These are phyloP conservation scores for Trichoderma harzianum DNA, from an alignment of 2,329 filamentous ascomycete genomes.

Conservation along the genomic window DNA sequence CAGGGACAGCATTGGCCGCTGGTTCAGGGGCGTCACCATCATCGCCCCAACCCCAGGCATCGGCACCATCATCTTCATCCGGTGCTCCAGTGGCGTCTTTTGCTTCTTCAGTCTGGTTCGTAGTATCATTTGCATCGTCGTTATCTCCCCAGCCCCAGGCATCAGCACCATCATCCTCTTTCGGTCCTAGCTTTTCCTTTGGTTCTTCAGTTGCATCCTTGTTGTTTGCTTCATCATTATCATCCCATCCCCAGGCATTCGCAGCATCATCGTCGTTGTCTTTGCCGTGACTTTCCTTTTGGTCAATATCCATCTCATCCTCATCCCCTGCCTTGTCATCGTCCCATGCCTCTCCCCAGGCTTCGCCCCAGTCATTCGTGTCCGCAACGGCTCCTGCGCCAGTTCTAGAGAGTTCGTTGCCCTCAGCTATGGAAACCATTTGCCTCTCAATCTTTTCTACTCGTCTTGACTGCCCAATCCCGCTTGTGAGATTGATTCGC, in stretches of 20 bases:
- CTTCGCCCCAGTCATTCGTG: conserved; percentile 65
- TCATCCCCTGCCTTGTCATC: conserved; percentile 55
- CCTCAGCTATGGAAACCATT: conserved; percentile 64
- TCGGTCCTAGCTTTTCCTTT: conserved; percentile 1
- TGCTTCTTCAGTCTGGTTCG: conserved; percentile 9
- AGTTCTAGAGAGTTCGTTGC: conserved; percentile 60
- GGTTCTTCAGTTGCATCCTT: conserved; percentile 18
- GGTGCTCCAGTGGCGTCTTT: conserved; percentile 8
- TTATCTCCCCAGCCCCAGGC: conserved; percentile 76
- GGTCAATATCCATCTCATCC: conserved; percentile 20
- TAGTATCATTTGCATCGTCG: conserved; percentile 28
- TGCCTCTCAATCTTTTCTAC: conserved; percentile 86
- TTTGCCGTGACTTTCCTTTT: conserved; percentile 62
- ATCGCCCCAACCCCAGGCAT: conserved; percentile 85
- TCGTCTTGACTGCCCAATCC: conserved; percentile 62
- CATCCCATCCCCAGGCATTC: conserved; percentile 70
- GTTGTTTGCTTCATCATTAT: conserved; percentile 44
- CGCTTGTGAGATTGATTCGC: conserved; percentile 63
- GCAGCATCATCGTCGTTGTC: conserved; percentile 53
- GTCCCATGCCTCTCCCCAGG: conserved; percentile 80
- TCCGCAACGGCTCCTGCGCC: conserved; percentile 43
- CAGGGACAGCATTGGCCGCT: conserved; percentile 14
- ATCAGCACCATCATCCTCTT: conserved; percentile 42
- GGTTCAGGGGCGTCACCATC: conserved; percentile 47
- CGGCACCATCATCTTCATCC: conserved; percentile 46